Evolutionary conservation across 345 rosid species (phyloP), one percentile per base, ranked within the genome.

Genomic region (Acer saccharum): DNA sequence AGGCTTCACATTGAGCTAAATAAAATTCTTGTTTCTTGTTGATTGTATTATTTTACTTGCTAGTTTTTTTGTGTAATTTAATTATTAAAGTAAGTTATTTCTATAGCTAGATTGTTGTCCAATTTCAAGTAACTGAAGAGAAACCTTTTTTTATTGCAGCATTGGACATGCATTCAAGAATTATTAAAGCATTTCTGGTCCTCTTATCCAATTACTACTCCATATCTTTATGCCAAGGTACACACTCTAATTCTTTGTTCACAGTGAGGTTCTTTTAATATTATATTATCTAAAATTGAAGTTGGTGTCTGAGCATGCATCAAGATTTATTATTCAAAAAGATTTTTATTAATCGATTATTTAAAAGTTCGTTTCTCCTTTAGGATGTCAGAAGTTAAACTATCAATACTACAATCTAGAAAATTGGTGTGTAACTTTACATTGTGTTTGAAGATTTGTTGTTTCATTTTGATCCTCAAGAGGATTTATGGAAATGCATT

Each of bases 181-280:
- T 78, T 93, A 68, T 85, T 90, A 83, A 88, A 74, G 82, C 97
- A 95, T 85, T 94, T 89, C 79, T 94, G 99, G 99, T 90, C 99
- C 73, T 96, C 98, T 16, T 96, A 91, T 88, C 99, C 99, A 23
- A 84, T 96, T 75, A 91, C 97, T 6, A 90, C 92, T 13, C 8
- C 88, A 16, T 83, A 91, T 87, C 95, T 96, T 75, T 84, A 87
- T 80, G 77, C 83, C 18, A 96, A 94, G 97, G 97, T 96, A 84
- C 84, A 77, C 65, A 58, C 21, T 44, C 6, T 60, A 6, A 60
- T 17, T 55, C 68, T 21, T 64, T 64, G 25, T 52, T 12, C 29
- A 29, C 5, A 7, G 35, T 29, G 62, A 12, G 35, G 23, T 64
- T 72, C 69, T 25, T 64, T 17, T 17, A 18, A 58, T 12, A 39